Evolutionary conservation across 371 early-diverging fungal species (phyloP), one percentile per base, ranked within the genome.

Genomic region (Actinomucor elegans): DNA sequence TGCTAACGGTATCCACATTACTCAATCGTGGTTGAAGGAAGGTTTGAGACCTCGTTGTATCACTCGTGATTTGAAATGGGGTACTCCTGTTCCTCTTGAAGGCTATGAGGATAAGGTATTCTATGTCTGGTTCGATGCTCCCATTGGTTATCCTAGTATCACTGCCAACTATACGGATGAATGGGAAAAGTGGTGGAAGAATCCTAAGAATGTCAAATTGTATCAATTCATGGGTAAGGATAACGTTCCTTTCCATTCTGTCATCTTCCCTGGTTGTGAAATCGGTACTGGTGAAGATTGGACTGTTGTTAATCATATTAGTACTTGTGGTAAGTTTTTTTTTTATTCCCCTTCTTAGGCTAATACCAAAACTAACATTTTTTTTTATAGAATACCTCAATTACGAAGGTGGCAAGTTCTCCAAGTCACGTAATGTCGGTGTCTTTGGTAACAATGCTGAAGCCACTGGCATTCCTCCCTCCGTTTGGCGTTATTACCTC

Each of bases 211-310:
- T 34, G 98, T 98, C 48, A 83, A 94, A 67, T 80, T 99, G 61
- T 96, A 94, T 78, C 96, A 98, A 79, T 99, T 99, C 73, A 99
- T 99, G 99, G 99, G 99, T 67, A 99, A 99, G 79, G 99, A 99
- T 76, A 99, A 99, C 59, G 99, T 99, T 11, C 95, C 98, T 32
- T 99, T 99, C 92, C 99, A 99, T 73, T 92, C 99, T 5, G 94
- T 99, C 47, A 87, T 99, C 41, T 99, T 99, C 90, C 99, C 99
- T 24, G 89, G 87, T 53, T 75, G 90, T 28, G 77, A 98, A 62
- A 71, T 96, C 15, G 99, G 93, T 58, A 91, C 97, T 8, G 82
- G 84, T 29, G 94, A 98, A 31, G 54, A 84, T 6, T 98, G 94
- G 89, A 98, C 97, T 14, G 48, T 96, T 50, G 80, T 98, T 47